Percentiles rank a stretch among this genome's conserved stretches.
These are phyloP conservation scores for Trametes pubescens DNA, from an alignment of 1,284 basidiomycete genomes.

Conservation along the genomic window DNA sequence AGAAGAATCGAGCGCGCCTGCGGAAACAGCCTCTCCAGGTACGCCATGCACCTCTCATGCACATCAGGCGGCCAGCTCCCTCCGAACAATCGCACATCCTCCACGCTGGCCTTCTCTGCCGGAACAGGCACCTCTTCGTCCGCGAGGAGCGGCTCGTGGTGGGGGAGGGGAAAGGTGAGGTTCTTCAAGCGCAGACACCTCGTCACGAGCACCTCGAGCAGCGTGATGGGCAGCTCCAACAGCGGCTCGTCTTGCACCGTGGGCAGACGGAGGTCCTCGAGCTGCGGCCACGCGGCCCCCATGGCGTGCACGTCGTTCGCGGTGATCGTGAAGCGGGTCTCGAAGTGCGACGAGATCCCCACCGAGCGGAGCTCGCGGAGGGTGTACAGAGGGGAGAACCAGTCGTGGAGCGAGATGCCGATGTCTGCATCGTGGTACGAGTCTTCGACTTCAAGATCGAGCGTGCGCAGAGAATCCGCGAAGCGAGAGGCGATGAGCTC, in stretches of 20 bases:
- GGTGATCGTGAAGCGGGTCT: too few relatives aligned
- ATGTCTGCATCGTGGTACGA: too few relatives aligned
- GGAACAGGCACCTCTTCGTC: neutral
- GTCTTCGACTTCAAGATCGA: neutral
- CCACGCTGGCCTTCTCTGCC: neutral
- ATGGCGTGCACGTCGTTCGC: too few relatives aligned
- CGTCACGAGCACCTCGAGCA: neutral
- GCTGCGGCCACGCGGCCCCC: too few relatives aligned
- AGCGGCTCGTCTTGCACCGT: too few relatives aligned
- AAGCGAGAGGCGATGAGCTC: slow-evolving; percentile 4
- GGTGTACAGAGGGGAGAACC: too few relatives aligned
- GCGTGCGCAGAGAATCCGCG: neutral
- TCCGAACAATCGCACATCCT: neutral
- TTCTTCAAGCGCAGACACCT: slow-evolving; percentile 2
- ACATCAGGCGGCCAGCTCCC: neutral
- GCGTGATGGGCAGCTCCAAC: slow-evolving; percentile 6
- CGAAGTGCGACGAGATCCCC: too few relatives aligned
- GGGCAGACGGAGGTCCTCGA: too few relatives aligned
- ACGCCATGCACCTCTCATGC: neutral
- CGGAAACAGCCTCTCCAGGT: neutral
- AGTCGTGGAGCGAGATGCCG: too few relatives aligned
- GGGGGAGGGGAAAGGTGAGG: neutral
- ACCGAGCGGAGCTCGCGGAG: too few relatives aligned
- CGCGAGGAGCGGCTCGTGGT: neutral
- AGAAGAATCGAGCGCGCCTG: too few relatives aligned